These are phyloP conservation scores for Boletus vinaceobasis DNA, from an alignment of 768 basidiomycete genomes.

Conservation along the genomic window DNA sequence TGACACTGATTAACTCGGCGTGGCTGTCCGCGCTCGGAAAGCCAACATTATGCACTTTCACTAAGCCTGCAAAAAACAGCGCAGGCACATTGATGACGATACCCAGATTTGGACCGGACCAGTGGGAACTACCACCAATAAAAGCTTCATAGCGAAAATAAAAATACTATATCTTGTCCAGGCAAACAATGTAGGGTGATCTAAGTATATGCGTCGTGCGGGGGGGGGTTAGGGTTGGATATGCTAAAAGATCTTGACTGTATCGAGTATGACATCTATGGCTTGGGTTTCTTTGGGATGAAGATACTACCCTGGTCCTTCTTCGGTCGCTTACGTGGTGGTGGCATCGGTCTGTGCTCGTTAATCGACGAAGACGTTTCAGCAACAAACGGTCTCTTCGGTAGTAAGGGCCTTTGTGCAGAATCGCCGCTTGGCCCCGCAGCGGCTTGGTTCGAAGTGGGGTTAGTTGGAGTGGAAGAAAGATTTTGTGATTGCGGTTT, in stretches of 20 bases:
- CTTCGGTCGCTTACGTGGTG: conserved; percentile 30
- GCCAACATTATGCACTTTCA: conserved; percentile 81
- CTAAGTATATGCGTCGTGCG: conserved; percentile 1
- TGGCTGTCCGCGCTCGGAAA: conserved; percentile 85
- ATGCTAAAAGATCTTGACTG: background rate
- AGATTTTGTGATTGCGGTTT: conserved; percentile 19
- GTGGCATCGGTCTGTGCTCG: conserved; percentile 26
- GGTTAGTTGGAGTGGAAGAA: background rate
- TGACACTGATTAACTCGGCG: conserved; percentile 81
- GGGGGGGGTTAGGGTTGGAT: background rate
- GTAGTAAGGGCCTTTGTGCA: conserved; percentile 7
- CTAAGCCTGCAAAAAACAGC: conserved; percentile 74
- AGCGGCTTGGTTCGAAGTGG: background rate
- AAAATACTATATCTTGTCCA: conserved; percentile 12
- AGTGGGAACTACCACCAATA: conserved; percentile 80
- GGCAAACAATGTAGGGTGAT: conserved; percentile 7
- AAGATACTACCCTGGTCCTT: conserved; percentile 45
- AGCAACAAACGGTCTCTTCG: conserved; percentile 22
- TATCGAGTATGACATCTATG: conserved; percentile 13
- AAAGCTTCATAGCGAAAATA: conserved; percentile 25
- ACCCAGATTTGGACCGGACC: conserved; percentile 81
- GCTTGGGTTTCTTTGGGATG: conserved; percentile 56
- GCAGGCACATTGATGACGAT: conserved; percentile 68
- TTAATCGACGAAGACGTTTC: conserved; percentile 16
- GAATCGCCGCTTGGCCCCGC: conserved; percentile 6